A percentile compares a stretch with the other conserved stretches of the same genome.
Conservation (phyloP, 2,329 filamentous ascomycete genomes). For the Apiospora malaysiana region DNA sequence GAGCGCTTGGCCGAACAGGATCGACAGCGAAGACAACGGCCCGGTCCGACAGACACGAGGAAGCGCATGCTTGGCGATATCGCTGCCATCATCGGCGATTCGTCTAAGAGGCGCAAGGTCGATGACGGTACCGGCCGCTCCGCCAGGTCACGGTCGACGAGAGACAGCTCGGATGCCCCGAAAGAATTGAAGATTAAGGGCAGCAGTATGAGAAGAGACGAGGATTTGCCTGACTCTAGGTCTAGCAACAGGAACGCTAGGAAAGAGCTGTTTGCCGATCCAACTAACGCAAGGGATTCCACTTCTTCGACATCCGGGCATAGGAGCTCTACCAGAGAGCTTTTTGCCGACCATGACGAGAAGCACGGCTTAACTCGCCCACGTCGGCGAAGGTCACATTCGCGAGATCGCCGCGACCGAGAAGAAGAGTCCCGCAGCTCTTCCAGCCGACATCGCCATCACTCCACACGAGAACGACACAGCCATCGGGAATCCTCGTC, state of each 20-base stretch:
- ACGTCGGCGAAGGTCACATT: constrained; percentile 19
- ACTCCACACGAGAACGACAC: constrained; percentile 23
- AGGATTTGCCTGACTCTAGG: constrained; percentile 25
- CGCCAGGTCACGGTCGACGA: constrained; percentile 10
- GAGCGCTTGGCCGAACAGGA: constrained; percentile 43
- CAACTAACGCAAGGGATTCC: constrained; percentile 22
- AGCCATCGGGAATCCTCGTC: constrained; percentile 21
- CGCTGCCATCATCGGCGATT: constrained; percentile 60
- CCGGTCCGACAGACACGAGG: constrained; percentile 57
- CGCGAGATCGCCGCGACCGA: constrained; percentile 1
- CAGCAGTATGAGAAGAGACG: constrained; percentile 25
- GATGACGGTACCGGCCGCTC: constrained; percentile 31
- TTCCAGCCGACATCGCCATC: constrained; percentile 28
- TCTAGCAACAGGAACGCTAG: constrained; percentile 32
- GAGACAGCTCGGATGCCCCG: not conserved
- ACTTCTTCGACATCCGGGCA: constrained; percentile 26
- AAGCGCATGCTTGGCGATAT: constrained; percentile 66
- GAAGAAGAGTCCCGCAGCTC: constrained; percentile 9
- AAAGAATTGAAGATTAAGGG: constrained; percentile 25
- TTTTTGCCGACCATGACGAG: constrained; percentile 22
- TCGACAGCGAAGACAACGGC: constrained; percentile 47
- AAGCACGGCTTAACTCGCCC: constrained; percentile 23
- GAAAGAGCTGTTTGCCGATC: constrained; percentile 29
- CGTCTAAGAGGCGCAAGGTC: constrained; percentile 43
- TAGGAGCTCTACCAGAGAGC: constrained; percentile 34